Conservation (phyloP, 2,329 filamentous ascomycete genomes). For the Aspergillus ustus region DNA sequence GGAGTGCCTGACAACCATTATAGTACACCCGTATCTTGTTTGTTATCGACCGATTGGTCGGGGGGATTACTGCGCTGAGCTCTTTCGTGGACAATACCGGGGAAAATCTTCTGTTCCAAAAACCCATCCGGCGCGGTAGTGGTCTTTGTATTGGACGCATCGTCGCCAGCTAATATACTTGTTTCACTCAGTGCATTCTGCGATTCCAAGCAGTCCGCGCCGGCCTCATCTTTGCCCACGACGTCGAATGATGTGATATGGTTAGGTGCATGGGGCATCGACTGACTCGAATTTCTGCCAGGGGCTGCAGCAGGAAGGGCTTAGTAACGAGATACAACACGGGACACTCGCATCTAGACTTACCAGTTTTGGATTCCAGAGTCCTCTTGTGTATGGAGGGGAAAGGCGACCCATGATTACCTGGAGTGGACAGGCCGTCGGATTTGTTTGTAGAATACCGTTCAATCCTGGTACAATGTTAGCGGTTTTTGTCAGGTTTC, state of each 20-base stretch:
- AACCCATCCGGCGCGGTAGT: constrained; percentile 23
- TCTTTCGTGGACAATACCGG: constrained; percentile 48
- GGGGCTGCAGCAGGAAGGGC: not conserved
- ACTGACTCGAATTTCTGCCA: not conserved
- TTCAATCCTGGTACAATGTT: constrained; percentile 11
- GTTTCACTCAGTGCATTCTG: not conserved
- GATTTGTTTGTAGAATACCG: constrained; percentile 8
- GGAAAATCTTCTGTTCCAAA: constrained; percentile 48
- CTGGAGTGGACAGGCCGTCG: not conserved
- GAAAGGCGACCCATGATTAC: not conserved
- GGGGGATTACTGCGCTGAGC: constrained; percentile 34
- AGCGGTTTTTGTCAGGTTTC: not conserved
- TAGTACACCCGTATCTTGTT: not conserved
- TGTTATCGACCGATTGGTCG: not conserved
- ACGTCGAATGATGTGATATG: not conserved
- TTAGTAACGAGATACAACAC: not conserved
- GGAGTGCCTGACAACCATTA: not conserved
- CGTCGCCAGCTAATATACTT: not conserved
- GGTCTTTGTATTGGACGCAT: constrained; percentile 2
- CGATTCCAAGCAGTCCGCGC: not conserved
- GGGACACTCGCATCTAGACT: not conserved
- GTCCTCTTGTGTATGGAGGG: not conserved
- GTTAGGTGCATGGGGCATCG: not conserved
- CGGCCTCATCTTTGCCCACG: not conserved
- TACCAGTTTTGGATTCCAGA: not conserved